phyloP scores from a whole-genome alignment of 2,329 filamentous ascomycete species.

The Neofusicoccum laricinum region DNA sequence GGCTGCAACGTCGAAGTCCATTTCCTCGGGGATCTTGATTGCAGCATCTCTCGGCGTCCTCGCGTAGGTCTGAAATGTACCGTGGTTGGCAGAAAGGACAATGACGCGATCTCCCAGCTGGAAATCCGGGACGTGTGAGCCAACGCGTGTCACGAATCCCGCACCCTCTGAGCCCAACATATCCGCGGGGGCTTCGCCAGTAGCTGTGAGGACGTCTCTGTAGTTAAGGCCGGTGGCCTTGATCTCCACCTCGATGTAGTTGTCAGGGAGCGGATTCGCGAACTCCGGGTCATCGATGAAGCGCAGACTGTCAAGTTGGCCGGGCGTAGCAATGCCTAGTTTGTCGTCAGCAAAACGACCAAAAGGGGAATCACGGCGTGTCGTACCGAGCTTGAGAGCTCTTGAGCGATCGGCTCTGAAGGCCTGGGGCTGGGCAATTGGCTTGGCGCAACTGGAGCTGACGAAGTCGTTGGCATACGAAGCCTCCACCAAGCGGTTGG shows the following conservation, averaged over 20 bases:
- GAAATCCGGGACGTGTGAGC: background rate
- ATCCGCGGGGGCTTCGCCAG: background rate
- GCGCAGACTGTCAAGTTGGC: background rate
- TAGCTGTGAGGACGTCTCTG: conserved; percentile 32
- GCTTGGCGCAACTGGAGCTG: conserved; percentile 7
- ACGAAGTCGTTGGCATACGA: conserved; percentile 7
- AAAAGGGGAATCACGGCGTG: background rate
- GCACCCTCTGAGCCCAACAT: conserved; percentile 19
- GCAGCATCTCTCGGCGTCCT: background rate
- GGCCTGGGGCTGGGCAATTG: background rate
- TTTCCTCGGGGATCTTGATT: background rate
- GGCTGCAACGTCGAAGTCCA: background rate
- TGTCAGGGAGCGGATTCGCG: background rate
- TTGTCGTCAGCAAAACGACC: background rate
- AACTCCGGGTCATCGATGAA: background rate
- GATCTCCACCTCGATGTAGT: conserved; percentile 22
- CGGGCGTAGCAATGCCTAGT: background rate
- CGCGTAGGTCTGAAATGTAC: conserved; percentile 11
- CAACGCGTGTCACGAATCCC: conserved; percentile 17
- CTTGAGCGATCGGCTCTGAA: background rate
- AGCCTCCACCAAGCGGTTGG: background rate
- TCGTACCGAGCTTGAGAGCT: conserved; percentile 8
- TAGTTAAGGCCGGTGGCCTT: background rate
- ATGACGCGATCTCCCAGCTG: conserved; percentile 14
- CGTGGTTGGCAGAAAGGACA: background rate